Conservation (phyloP, 1,284 basidiomycete genomes). For the Melampsora larici-populina region DNA sequence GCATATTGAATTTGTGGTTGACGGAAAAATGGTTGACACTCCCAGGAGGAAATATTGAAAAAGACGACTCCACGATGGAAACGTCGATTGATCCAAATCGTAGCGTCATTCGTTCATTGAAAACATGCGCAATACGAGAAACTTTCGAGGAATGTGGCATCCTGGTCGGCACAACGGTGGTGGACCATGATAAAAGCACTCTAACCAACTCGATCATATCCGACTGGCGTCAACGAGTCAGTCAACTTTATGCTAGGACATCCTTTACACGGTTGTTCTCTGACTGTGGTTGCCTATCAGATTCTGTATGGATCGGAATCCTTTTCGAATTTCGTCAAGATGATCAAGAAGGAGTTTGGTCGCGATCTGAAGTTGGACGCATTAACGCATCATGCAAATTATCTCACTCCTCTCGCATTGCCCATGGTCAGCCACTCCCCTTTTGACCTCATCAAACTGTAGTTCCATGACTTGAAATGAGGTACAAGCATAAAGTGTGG, state of each 20-base stretch:
- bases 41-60: conserved; percentile 47
- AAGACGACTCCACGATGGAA: conserved; percentile 7
- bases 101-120: conserved; percentile 21
- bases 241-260: not conserved
- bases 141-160: conserved; percentile 51
- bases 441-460: not conserved
- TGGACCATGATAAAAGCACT: conserved; percentile 31
- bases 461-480: too few relatives aligned
- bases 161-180: conserved; percentile 19
- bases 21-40: not conserved
- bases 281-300: conserved; percentile 6
- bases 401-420: conserved; percentile 36
- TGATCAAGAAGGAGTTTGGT: not conserved
- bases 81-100: not conserved
- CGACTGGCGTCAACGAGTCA: conserved; percentile 36
- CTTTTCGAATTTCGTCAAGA: too few relatives aligned
- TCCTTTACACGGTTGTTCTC: conserved; percentile 14
- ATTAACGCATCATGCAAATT: conserved; percentile 46
- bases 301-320: conserved; percentile 26
- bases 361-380: conserved; percentile 24
- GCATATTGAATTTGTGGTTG: too few relatives aligned
- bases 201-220: conserved; percentile 11
- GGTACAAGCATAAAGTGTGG: too few relatives aligned
- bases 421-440: not conserved
- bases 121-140: conserved; percentile 48